Evolutionary conservation across 108 stramenopile species (phyloP).

Genomic region (Ochromonas danica): DNA sequence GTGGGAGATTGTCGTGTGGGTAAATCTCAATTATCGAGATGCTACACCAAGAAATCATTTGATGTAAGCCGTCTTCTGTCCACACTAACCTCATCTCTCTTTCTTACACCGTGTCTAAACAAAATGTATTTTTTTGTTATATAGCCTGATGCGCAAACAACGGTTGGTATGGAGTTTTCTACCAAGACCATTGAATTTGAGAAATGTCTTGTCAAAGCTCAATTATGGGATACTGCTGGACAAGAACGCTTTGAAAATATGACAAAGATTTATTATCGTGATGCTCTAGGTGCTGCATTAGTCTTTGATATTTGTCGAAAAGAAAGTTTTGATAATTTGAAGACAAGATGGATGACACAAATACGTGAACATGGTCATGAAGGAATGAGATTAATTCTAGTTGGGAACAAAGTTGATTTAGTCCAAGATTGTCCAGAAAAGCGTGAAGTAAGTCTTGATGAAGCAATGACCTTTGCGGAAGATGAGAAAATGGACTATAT

Average conservation of each 20-base stretch:
- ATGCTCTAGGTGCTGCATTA: slow-evolving; percentile 30
- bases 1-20: slow-evolving; percentile 32
- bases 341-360: slow-evolving; percentile 9
- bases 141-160: slow-evolving; percentile 9
- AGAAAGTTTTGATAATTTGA: background rate
- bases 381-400: background rate
- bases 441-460: background rate
- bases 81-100: too few relatives aligned
- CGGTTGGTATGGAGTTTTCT: slow-evolving; percentile 34
- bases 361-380: slow-evolving; percentile 6
- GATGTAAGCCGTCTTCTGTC: too few relatives aligned
- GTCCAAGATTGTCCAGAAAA: background rate
- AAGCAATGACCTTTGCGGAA: slow-evolving; percentile 1
- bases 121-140: too few relatives aligned
- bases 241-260: slow-evolving; percentile 38
- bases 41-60: slow-evolving; percentile 19
- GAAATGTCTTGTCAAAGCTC: slow-evolving; percentile 25
- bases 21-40: slow-evolving; percentile 23
- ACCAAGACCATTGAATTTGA: slow-evolving; percentile 27
- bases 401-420: slow-evolving; percentile 22
- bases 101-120: too few relatives aligned
- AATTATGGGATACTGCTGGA: slow-evolving; percentile 37
- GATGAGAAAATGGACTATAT: slow-evolving; percentile 11
- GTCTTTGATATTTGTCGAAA: slow-evolving; percentile 11
- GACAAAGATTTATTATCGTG: slow-evolving; percentile 29